Base-by-base conservation (phyloP, 2,329 filamentous ascomycete species). In the Aspergillus arachidicola region DNA sequence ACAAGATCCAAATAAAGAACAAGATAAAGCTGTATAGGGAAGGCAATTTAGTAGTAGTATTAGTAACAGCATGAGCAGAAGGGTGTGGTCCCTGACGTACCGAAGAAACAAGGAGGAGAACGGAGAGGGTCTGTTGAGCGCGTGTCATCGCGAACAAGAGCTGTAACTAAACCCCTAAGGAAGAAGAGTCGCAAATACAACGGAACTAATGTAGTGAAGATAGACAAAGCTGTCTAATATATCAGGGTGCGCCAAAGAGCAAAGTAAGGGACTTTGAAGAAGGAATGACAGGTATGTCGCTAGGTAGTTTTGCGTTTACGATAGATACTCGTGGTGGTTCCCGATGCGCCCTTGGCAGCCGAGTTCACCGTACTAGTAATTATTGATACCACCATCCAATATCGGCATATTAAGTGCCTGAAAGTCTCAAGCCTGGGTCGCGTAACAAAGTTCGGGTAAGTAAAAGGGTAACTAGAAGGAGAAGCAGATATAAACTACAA, bases 91-190 rank as follows among this genome's bases (percentile, higher is more conserved):
- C 30, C 30, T 43, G 54, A 34, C 87, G 72, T 89, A 97, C 94
- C 43, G 94, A 96, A 73, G 92, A 92, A 80, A 95, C 86, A 71
- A 97, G 86, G 73, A 97, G 88, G 74, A 89, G 90, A 74, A 97
- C 85, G 66, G 93, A 96, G 76, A 97, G 89, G 68, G 92, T 94
- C 81, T 98, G 94, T 79, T 92, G 90, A 26, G 95, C 95, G 81
- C 94, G 93, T 70, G 95, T 97, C 95, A 98, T 98, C 68, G 69
- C 89, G 81, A 67, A 63, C 6, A 41, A 59, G 34, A 30, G 41
- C 41, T 55, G 43, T 32, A 48, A 11, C 57, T 12, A 4, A 12
- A 21, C 26, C 9, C 11, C n/a, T n/a, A 38, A 28, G 2, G 10
- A 30, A 30, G 28, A 12, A 6, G 16, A 21, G 14, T 10, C 14